Evolutionary conservation across 768 basidiomycete genomes (phyloP).

Genomic region (Lactarius vividus): DNA sequence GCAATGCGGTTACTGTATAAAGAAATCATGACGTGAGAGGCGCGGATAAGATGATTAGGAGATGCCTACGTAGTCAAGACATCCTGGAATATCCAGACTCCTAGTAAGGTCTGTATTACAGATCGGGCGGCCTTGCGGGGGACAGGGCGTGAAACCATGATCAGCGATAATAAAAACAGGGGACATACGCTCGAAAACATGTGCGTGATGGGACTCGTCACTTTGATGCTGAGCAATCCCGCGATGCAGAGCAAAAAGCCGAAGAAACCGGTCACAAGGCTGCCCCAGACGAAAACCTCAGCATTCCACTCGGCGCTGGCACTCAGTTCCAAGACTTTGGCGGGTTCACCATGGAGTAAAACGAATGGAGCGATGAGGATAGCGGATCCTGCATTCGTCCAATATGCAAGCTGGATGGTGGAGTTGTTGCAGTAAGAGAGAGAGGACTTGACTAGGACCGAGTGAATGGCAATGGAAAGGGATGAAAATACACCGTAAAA

Average conservation of each 20-base stretch:
- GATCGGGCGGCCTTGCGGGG: constrained; percentile 65
- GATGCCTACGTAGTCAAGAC: constrained; percentile 59
- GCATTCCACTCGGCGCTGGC: constrained; percentile 46
- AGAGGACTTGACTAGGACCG: constrained; percentile 70
- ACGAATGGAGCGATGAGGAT: constrained; percentile 62
- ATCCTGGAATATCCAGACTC: constrained; percentile 75
- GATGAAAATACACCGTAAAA: constrained; percentile 71
- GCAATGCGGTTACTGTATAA: constrained; percentile 22
- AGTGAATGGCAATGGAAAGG: constrained; percentile 71
- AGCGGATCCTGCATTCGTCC: constrained; percentile 72
- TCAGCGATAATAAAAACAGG: neutral
- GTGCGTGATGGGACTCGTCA: constrained; percentile 80
- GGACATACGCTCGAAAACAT: constrained; percentile 75
- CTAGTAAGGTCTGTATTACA: constrained; percentile 79
- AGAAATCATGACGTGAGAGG: constrained; percentile 6
- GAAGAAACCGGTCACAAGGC: constrained; percentile 67
- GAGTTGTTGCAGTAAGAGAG: constrained; percentile 67
- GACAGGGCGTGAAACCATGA: neutral
- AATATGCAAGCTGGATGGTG: constrained; percentile 73
- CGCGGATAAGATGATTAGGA: neutral
- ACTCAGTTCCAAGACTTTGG: constrained; percentile 41
- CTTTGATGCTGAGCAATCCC: constrained; percentile 75
- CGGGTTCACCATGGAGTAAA: constrained; percentile 52
- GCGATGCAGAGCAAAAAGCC: constrained; percentile 81
- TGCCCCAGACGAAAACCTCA: constrained; percentile 60